These are phyloP conservation scores for Neodidymelliopsis sp. DNA, from an alignment of 2,329 filamentous ascomycete species.

Conservation along the genomic window DNA sequence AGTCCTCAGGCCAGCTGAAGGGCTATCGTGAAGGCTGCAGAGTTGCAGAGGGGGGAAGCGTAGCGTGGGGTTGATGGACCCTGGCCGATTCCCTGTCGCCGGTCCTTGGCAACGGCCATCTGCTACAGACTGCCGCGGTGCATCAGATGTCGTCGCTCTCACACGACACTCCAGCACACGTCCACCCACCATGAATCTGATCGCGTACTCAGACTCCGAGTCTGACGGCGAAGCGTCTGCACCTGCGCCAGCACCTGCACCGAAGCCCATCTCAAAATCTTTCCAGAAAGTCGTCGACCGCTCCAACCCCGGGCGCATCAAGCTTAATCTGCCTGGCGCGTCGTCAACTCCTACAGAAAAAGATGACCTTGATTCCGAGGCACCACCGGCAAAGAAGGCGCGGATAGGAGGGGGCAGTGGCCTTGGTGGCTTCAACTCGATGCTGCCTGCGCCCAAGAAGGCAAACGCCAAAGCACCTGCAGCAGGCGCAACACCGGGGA, in stretches of 20 bases:
- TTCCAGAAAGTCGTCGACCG: slow-evolving; percentile 85
- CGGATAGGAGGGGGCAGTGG: slow-evolving; percentile 68
- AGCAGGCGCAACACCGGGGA: slow-evolving; percentile 37
- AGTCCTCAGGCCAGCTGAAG: slow-evolving; percentile 46
- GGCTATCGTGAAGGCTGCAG: slow-evolving; percentile 16
- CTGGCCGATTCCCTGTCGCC: slow-evolving; percentile 16
- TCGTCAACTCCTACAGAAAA: slow-evolving; percentile 49
- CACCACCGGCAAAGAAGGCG: slow-evolving; percentile 71
- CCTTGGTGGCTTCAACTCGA: slow-evolving; percentile 84
- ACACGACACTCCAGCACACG: slow-evolving; percentile 4
- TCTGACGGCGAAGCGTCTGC: slow-evolving; percentile 67
- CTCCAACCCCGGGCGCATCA: slow-evolving; percentile 82
- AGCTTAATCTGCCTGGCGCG: slow-evolving; percentile 74
- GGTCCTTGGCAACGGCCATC: slow-evolving; percentile 27
- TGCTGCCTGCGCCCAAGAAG: slow-evolving; percentile 84
- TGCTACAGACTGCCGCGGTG: slow-evolving; percentile 17
- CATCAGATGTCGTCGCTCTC: not conserved
- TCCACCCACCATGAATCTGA: slow-evolving; percentile 70
- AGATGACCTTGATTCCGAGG: slow-evolving; percentile 53
- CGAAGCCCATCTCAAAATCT: slow-evolving; percentile 61
- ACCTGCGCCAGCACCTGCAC: slow-evolving; percentile 38
- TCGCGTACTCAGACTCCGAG: slow-evolving; percentile 82
- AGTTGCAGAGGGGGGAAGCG: not conserved
- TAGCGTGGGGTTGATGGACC: slow-evolving; percentile 23
- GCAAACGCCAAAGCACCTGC: slow-evolving; percentile 35